phyloP scores from a whole-genome alignment of 2,329 filamentous ascomycete genomes.

The Colletotrichum australisinense region DNA sequence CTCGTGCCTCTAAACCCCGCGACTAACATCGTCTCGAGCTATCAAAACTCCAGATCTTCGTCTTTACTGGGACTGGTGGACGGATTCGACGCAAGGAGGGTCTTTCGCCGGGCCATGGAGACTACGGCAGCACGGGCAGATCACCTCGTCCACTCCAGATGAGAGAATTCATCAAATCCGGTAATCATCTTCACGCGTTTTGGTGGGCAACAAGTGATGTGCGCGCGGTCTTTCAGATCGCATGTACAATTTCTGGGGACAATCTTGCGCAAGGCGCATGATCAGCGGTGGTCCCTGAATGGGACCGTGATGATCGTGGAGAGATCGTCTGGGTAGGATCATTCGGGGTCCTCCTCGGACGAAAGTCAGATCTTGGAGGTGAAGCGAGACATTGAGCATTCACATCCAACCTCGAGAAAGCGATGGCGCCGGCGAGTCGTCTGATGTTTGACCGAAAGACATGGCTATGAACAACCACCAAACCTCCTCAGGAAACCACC shows the following conservation, averaged over 20 bases:
- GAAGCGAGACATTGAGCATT: neutral
- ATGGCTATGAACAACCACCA: neutral
- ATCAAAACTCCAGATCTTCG: neutral
- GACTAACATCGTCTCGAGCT: neutral
- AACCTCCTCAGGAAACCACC: neutral
- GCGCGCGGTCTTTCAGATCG: neutral
- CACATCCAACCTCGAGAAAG: neutral
- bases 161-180: neutral
- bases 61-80: neutral
- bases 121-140: neutral
- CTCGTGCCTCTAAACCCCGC: neutral
- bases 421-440: neutral
- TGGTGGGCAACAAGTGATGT: neutral
- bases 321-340: neutral
- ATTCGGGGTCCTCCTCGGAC: neutral
- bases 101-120: neutral
- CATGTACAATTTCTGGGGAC: neutral
- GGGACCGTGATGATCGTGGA: neutral
- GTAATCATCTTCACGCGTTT: neutral
- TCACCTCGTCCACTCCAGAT: neutral
- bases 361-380: constrained; percentile 3
- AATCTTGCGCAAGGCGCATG: constrained; percentile 23
- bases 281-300: constrained; percentile 25
- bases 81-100: neutral
- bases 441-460: neutral